Evolutionary conservation across 2,329 filamentous ascomycete species (phyloP), one percentile per base, ranked within the genome.

Genomic region (Exophiala phaeomuriformis): DNA sequence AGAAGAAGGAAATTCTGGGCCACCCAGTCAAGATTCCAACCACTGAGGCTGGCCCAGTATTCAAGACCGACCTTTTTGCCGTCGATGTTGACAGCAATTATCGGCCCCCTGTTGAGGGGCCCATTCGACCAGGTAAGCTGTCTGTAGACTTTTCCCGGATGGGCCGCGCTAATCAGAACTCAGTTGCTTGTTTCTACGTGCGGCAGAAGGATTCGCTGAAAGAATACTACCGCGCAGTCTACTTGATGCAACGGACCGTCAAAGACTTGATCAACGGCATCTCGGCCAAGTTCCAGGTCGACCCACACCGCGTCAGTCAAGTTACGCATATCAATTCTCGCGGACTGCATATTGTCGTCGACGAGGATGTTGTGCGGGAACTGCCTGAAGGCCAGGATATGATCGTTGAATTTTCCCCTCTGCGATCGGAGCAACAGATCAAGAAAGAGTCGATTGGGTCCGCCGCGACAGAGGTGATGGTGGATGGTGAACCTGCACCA

Each of bases 361-460:
- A 97, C 64, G 90, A 97, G 65, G 90, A 96, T 58, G 84, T 94
- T 45, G 81, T 97, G 32, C 80, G 80, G 42, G 86, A 91, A 68
- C 75, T 97, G 49, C 80, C 83, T 1, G 93, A 98, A 71, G 90
- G 90, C 32, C 89, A 97, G 69, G 91, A 95, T 65, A 93, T 97
- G 85, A 74, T 78, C 36, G 79, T 80, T 40, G 82, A 85, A 63
- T 80, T 84, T 54, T 77, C 87, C 53, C 84, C 93, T 62, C 75
- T 87, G 42, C 60, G 72, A 52, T 67, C 72, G 47, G 69, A 64
- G 36, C 56, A 52, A 12, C 47, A 48, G 27, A 39, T 62, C 19
- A 63, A 63, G 31, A 55, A 59, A 27, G 59, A 62, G 51, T 54
- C 57, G 31, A 47, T 49, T 5, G 42, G 49, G 12, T 48, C 47